Evolutionary conservation across 495 filamentous ascomycete genomes (phyloP), one percentile per base, ranked within the genome.

Genomic region (Neurospora sp.): DNA sequence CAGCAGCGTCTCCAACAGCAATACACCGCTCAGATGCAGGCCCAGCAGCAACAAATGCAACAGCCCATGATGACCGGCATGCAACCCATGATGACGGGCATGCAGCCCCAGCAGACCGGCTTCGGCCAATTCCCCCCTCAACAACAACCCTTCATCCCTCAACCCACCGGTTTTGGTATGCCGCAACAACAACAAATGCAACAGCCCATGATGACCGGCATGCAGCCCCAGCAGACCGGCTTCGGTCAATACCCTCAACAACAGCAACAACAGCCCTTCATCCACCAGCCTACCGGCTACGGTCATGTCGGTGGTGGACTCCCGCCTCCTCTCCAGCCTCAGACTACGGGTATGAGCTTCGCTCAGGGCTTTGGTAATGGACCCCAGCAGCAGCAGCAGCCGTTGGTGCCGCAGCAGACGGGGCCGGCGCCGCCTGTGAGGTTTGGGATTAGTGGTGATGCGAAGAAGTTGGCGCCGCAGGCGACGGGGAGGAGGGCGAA

Each of bases 401-500:
- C 90, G 83, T 84, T 99, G 73, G 81, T 90, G 69, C 90, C 96
- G 40, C 96, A 99, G 82, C 91, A 94, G 86, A 99, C 96, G 3
- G 96, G 96, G 0, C 96, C 96, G n/a, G 84, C 96, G 40, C 96
- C 96, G 39, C 90, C 94, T 20, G 89, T 99, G 23, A 86, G 94
- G 75, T 99, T 99, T 78, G 96, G 96, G 31, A 91, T 97, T 66
- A 84, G 87, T 75, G 83, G 83, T 23, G 90, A 89, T 42, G 84
- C 84, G 11, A 93, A 93, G 81, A 95, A 93, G 80, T 83, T 98
- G 77, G 88, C 89, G 74, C 92, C 95, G 39, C 96, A 99, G 85
- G 88, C 94, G 31, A 99, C 96, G 37, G 96, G 96, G 77, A 82
- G 91, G 75, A 90, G 91, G 86, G 96, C 96, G 72, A 97, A 98